Base-by-base conservation (phyloP, 768 basidiomycete species). In the Tubosaeta brunneosetosa region DNA sequence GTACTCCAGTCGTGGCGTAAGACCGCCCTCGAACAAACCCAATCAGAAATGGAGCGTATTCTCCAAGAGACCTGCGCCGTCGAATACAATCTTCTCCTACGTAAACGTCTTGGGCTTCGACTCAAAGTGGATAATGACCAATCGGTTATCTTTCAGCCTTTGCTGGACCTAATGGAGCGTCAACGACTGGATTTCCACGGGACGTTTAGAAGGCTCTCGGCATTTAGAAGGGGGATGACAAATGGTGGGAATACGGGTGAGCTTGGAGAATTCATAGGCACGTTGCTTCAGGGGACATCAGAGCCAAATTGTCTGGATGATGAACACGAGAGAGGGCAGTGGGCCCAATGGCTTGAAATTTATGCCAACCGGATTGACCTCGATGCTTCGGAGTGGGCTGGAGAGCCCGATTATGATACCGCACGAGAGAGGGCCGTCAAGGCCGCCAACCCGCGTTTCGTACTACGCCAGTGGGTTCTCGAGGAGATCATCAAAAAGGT, bases 391-490 rank as follows among this genome's bases (percentile, higher is more conserved):
- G 74, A 81, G 52, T 82, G 83, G 81, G 56, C 33, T 50, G 60
- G n/a, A 22, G 65, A 60, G 16, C 51, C 38, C 25, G 74, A 77
- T 38, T 62, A 74, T 33, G 79, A 82, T 44, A 70, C 55, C 1
- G 77, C 77, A 55, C 71, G 85, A 47, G 69, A 74, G 52, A 68
- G 62, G 13, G 82, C 75, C 33, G 79, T 81, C 72, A 77, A 74
- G 55, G 66, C 56, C 22, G 82, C 77, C 27, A 99, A 99, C 65
- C 97, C 97, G 16, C 77, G 94, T 33, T 98, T 99, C 69, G 84
- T 95, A 32, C 70, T 98, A 53, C 76, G 97, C 54, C 97, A 98
- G 70, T 98, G 97, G 97, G 73, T 98, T 9, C 75, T 99, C 32
- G 94, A 98, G 66, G 94, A 98, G 63, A 86, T 91, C 22, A 98